Evolutionary conservation across 352 stramenopile species (phyloP).

Genomic region (Globisporangium nunn): DNA sequence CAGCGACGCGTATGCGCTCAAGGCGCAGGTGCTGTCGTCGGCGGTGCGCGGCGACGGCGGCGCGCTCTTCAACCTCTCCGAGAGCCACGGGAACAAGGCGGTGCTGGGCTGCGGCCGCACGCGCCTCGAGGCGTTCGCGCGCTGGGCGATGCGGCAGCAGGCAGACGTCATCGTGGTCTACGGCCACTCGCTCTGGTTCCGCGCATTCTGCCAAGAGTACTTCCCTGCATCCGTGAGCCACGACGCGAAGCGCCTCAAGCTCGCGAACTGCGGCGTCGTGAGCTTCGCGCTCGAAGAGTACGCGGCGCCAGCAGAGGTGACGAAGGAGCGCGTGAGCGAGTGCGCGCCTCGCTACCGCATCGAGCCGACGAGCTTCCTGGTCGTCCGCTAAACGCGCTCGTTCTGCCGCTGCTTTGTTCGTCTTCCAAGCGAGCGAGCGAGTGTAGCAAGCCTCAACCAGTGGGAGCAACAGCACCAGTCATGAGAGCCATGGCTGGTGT

Average conservation of each 20-base stretch:
- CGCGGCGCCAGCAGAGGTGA: neutral
- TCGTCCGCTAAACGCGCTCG: conserved; percentile 1
- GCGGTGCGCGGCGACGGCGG: conserved; percentile 31
- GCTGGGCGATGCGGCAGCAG: conserved; percentile 53
- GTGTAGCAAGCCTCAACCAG: too few species aligned
- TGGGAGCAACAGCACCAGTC: too few species aligned
- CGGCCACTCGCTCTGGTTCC: conserved; percentile 85
- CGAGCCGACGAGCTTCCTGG: conserved; percentile 30
- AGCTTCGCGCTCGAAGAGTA: conserved; percentile 60
- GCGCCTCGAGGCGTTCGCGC: conserved; percentile 52
- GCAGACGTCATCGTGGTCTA: conserved; percentile 65
- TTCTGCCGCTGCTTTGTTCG: too few species aligned
- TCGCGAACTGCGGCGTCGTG: conserved; percentile 74
- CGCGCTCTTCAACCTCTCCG: conserved; percentile 63
- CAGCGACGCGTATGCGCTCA: conserved; percentile 37
- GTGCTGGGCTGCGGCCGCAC: conserved; percentile 50
- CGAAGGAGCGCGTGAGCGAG: neutral
- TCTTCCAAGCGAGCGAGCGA: neutral
- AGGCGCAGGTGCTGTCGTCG: conserved; percentile 22
- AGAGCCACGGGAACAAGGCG: conserved; percentile 82
- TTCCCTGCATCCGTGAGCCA: conserved; percentile 36
- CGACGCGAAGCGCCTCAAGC: conserved; percentile 49
- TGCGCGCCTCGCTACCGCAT: conserved; percentile 25
- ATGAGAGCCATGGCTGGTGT: too few species aligned
- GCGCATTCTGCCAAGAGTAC: conserved; percentile 76